These are phyloP conservation scores for Neoboletus brunneissimus DNA, from an alignment of 768 basidiomycete species.

Conservation along the genomic window DNA sequence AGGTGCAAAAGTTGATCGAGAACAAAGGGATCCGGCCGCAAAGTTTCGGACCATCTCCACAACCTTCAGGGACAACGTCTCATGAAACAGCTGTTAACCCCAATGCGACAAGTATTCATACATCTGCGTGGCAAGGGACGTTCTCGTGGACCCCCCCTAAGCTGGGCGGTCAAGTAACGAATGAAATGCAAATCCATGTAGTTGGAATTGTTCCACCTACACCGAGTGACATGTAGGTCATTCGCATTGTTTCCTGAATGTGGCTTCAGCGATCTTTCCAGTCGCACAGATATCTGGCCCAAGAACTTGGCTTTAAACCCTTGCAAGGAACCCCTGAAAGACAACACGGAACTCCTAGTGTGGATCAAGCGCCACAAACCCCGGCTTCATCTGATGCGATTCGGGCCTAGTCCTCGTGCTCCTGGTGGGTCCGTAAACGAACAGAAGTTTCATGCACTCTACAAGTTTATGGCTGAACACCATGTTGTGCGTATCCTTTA, in stretches of 20 bases:
- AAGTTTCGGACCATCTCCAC: conserved; percentile 14
- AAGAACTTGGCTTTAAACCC: conserved; percentile 38
- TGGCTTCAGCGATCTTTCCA: conserved; percentile 25
- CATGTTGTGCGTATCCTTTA: conserved; percentile 42
- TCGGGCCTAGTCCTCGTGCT: conserved; percentile 33
- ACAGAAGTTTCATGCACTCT: conserved; percentile 39
- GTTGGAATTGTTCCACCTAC: conserved; percentile 25
- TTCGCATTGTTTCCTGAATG: neutral
- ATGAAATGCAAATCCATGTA: conserved; percentile 41
- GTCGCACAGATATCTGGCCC: conserved; percentile 57
- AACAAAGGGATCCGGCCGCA: conserved; percentile 37
- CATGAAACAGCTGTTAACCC: conserved; percentile 10
- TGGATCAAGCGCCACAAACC: conserved; percentile 47
- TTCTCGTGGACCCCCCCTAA: conserved; percentile 41
- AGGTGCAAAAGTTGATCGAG: conserved; percentile 50
- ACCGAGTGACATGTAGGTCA: conserved; percentile 35
- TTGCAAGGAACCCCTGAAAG: conserved; percentile 40
- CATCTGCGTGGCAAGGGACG: conserved; percentile 44
- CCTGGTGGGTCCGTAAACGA: conserved; percentile 43
- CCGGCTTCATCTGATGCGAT: conserved; percentile 39
- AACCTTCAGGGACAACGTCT: conserved; percentile 15
- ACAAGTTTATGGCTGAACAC: conserved; percentile 40
- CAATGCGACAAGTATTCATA: conserved; percentile 1
- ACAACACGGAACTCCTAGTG: conserved; percentile 37
- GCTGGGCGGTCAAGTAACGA: conserved; percentile 36